These are phyloP conservation scores for Sugiyamaella castrensis DNA, from an alignment of 1,139 yeast species.

Conservation along the genomic window DNA sequence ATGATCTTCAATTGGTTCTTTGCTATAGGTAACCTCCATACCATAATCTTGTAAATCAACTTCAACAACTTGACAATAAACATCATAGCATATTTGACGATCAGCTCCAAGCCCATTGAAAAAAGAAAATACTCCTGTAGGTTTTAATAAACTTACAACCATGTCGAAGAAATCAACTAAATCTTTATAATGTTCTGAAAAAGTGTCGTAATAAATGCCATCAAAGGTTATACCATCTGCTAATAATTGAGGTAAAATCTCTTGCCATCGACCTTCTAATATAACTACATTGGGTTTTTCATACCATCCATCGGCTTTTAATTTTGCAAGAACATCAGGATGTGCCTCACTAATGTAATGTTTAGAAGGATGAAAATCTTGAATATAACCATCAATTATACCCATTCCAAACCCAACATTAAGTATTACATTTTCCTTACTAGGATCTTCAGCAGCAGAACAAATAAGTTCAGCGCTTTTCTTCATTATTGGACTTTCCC, in stretches of 20 bases:
- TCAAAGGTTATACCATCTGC: conserved; percentile 72
- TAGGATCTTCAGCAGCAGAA: conserved; percentile 6
- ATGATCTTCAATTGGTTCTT: conserved; percentile 30
- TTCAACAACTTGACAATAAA: conserved; percentile 76
- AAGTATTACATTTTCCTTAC: conserved; percentile 50
- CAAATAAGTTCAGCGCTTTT: conserved; percentile 53
- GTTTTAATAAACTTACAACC: conserved; percentile 77
- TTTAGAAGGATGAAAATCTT: conserved; percentile 51
- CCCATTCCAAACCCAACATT: conserved; percentile 98
- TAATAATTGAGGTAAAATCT: conserved; percentile 61
- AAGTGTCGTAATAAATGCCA: conserved; percentile 92
- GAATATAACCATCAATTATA: conserved; percentile 78
- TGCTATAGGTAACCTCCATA: conserved; percentile 52
- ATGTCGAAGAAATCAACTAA: conserved; percentile 82
- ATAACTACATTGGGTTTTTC: conserved; percentile 68
- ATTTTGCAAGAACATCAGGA: conserved; percentile 75
- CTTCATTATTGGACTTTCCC: conserved; percentile 85
- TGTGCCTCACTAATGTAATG: conserved; percentile 95
- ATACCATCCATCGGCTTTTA: conserved; percentile 80
- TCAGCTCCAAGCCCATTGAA: conserved; percentile 98
- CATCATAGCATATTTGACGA: conserved; percentile 82
- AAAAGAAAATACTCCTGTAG: conserved; percentile 70
- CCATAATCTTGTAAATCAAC: conserved; percentile 81
- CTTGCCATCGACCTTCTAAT: conserved; percentile 91
- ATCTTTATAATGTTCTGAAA: conserved; percentile 82